These are phyloP conservation scores for Avena atlantica DNA, from an alignment of 176 grass and related monocot species.

Conservation along the genomic window DNA sequence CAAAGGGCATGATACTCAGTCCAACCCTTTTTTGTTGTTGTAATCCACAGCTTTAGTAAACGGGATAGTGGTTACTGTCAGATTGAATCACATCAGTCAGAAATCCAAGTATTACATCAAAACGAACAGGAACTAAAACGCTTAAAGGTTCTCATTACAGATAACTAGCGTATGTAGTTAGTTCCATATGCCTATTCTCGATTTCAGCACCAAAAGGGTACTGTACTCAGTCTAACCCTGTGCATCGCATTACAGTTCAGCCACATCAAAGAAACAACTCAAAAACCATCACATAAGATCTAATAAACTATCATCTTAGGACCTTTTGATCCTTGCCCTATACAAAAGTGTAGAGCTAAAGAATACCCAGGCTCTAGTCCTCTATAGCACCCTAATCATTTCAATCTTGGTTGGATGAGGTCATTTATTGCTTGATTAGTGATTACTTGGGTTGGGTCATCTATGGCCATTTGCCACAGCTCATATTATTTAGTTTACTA, in stretches of 20 bases:
- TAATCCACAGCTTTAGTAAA: too few species aligned
- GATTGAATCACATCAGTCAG: too few species aligned
- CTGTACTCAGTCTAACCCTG: constrained; percentile 21
- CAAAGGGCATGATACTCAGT: constrained; percentile 3
- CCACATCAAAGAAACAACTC: constrained; percentile 6
- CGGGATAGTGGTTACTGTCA: too few species aligned
- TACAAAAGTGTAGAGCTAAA: constrained; percentile 10
- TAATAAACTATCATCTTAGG: not conserved
- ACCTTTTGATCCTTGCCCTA: not conserved
- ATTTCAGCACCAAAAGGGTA: not conserved
- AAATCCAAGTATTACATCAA: too few species aligned
- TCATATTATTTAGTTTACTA: not conserved
- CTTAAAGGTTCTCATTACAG: not conserved
- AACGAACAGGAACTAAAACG: too few species aligned
- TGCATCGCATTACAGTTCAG: not conserved
- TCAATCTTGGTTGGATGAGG: not conserved
- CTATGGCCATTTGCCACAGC: not conserved
- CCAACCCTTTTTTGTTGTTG: not conserved
- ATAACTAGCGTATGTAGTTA: not conserved
- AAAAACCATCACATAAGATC: not conserved
- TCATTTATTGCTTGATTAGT: not conserved
- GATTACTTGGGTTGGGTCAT: not conserved
- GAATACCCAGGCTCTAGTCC: not conserved
- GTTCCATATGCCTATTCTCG: constrained; percentile 11
- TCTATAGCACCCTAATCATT: not conserved